Conservation (phyloP, 1,284 basidiomycete genomes). For the Heterobasidion occidentale region DNA sequence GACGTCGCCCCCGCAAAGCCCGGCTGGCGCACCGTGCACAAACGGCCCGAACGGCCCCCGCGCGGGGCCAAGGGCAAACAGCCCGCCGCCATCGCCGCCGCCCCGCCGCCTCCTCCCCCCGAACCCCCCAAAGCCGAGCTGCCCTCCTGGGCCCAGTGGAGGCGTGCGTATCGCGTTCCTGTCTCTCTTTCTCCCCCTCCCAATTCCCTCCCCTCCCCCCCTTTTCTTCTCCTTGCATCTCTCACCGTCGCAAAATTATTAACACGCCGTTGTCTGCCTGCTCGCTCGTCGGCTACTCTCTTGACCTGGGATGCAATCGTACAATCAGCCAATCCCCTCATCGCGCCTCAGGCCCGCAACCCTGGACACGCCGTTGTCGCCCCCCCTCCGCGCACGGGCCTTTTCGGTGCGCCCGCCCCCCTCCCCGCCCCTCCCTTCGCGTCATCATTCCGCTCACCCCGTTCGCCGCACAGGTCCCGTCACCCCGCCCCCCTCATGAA, state of each 20-base stretch:
- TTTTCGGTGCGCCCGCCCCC: conserved; percentile 42
- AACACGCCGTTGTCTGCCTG: neutral
- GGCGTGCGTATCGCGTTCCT: conserved; percentile 36
- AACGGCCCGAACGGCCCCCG: conserved; percentile 39
- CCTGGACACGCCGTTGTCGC: conserved; percentile 25
- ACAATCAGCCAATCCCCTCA: conserved; percentile 42
- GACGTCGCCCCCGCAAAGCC: conserved; percentile 46
- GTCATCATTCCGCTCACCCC: neutral
- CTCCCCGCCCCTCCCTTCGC: neutral
- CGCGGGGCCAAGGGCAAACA: conserved; percentile 29
- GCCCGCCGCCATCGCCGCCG: conserved; percentile 29
- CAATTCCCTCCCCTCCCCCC: too few species aligned
- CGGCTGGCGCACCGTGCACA: conserved; percentile 65
- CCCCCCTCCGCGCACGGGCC: conserved; percentile 39
- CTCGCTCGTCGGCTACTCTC: neutral
- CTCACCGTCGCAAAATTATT: too few species aligned
- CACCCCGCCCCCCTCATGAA: conserved; percentile 39
- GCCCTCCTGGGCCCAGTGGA: conserved; percentile 74
- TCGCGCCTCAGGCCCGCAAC: conserved; percentile 36
- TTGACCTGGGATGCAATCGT: neutral
- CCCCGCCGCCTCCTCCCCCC: conserved; percentile 30
- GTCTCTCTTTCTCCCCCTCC: neutral
- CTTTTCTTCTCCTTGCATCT: too few species aligned
- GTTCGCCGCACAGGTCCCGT: conserved; percentile 34
- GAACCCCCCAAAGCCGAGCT: conserved; percentile 36